These are phyloP conservation scores for Phycomyces blakesleeanus DNA, from an alignment of 192 early-diverging fungal species.

Conservation along the genomic window DNA sequence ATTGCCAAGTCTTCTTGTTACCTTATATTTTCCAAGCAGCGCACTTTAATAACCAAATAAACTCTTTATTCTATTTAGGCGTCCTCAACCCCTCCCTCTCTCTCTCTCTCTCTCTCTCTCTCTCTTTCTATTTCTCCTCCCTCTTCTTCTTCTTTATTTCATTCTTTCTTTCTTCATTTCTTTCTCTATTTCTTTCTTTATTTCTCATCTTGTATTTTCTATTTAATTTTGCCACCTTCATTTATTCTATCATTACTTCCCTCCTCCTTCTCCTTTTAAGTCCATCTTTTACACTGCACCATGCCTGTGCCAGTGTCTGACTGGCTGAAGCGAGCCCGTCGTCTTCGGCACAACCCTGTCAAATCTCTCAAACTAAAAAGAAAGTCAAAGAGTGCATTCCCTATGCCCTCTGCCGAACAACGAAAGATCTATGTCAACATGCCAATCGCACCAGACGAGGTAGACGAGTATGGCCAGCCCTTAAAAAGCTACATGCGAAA, in stretches of 20 bases:
- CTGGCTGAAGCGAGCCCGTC: background rate
- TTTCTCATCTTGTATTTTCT: background rate
- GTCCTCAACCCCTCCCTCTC: too few relatives aligned
- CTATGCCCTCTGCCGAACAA: conserved; percentile 9
- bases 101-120: too few relatives aligned
- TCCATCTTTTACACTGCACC: background rate
- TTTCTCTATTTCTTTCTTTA: background rate
- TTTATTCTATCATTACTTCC: background rate
- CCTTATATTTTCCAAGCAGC: too few relatives aligned
- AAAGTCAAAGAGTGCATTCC: conserved; percentile 7
- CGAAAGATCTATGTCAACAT: conserved; percentile 40
- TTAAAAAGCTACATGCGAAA: conserved; percentile 42
- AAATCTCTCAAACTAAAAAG: background rate
- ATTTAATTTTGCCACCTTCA: background rate
- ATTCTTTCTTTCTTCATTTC: background rate
- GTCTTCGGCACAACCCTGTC: background rate
- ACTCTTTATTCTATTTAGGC: too few relatives aligned
- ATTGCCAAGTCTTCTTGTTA: too few relatives aligned
- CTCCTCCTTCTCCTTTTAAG: background rate
- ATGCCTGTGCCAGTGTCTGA: background rate
- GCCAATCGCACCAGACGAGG: conserved; percentile 24
- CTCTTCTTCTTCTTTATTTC: background rate
- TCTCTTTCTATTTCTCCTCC: background rate
- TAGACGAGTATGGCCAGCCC: conserved; percentile 45
- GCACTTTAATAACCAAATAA: too few relatives aligned